Base-by-base conservation (phyloP, 495 filamentous ascomycete species). In the Podospora australis region DNA sequence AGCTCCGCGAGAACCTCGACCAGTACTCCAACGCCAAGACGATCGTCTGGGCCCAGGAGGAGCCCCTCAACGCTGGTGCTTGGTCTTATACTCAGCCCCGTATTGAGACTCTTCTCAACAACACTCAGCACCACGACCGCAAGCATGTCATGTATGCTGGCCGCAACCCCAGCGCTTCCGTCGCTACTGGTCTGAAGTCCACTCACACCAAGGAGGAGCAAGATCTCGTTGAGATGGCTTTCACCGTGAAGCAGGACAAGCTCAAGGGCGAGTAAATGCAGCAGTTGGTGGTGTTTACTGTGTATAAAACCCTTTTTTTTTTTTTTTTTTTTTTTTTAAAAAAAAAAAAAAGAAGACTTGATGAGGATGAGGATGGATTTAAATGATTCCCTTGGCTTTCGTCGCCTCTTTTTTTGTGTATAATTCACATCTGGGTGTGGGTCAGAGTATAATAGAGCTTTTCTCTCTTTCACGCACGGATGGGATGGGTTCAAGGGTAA, bases 141-240 rank as follows among this genome's bases (percentile, higher is more conserved):
- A 90, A 92, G 68, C 90, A 97, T 71, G 88, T 96, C 59, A 85
- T 95, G 81, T 98, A 98, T 70, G 92, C 92, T 35, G 92, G 92
- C 58, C 82, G 92, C 59, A 78, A 85, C 60, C 90, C 90, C 16
- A 91, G 84, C 59, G 90, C 92, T 25, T 86, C 81, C 59, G 91
- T 96, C 35, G 92, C 92, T 34, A 96, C 90, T 39, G 92, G 92
- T 65, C 66, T 92, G 56, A 98, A 98, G 84, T 68, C 76, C 23
- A 79, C 74, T 42, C 92, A 98, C 69, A 66, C 83, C 59, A 95
- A 94, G 80, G 92, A 98, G 75, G 92, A 98, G 77, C 75, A 87
- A 69, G 87, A 95, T 17, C 67, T 98, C 54, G 69, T 98, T 56
- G 78, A 92, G 65, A 79, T 78, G 68, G 92, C 79, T 35, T 80